Evolutionary conservation across 179 eudicot genomes (phyloP).

Genomic region (Corrigiola litoralis): DNA sequence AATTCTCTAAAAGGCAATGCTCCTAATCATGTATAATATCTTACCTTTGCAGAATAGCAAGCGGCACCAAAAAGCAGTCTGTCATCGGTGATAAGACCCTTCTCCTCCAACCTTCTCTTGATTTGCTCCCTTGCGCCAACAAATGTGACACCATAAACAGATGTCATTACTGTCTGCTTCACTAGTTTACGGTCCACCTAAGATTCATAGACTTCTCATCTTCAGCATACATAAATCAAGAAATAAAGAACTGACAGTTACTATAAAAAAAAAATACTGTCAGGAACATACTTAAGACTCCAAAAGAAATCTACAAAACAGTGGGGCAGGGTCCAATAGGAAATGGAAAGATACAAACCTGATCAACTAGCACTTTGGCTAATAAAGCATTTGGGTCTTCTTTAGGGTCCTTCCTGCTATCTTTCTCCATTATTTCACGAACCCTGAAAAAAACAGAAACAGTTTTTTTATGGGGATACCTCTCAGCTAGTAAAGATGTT

Average conservation of each 20-base stretch:
- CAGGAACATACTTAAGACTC: background rate
- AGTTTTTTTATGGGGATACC: too few species aligned
- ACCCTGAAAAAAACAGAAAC: constrained; percentile 43
- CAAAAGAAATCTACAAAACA: background rate
- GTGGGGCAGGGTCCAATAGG: background rate
- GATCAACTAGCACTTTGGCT: constrained; percentile 72
- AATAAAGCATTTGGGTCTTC: constrained; percentile 58
- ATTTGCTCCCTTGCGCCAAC: constrained; percentile 93
- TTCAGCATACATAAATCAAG: constrained; percentile 3
- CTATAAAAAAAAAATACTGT: background rate
- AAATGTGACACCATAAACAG: constrained; percentile 87
- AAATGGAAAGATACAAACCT: constrained; percentile 36
- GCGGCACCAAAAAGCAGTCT: constrained; percentile 63
- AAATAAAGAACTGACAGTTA: background rate
- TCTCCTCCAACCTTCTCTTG: constrained; percentile 74
- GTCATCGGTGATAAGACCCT: constrained; percentile 77
- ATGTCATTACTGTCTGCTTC: constrained; percentile 95
- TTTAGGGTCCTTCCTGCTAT: constrained; percentile 70
- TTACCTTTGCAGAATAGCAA: constrained; percentile 81
- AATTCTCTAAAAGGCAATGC: background rate
- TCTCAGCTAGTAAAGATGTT: too few species aligned
- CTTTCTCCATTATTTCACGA: constrained; percentile 68
- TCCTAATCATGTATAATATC: constrained; percentile 8
- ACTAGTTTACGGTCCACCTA: constrained; percentile 89
- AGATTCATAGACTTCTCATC: constrained; percentile 14